Base-by-base conservation (phyloP, 2,329 filamentous ascomycete genomes). In the Nothophaeocryptopus gaeumannii region DNA sequence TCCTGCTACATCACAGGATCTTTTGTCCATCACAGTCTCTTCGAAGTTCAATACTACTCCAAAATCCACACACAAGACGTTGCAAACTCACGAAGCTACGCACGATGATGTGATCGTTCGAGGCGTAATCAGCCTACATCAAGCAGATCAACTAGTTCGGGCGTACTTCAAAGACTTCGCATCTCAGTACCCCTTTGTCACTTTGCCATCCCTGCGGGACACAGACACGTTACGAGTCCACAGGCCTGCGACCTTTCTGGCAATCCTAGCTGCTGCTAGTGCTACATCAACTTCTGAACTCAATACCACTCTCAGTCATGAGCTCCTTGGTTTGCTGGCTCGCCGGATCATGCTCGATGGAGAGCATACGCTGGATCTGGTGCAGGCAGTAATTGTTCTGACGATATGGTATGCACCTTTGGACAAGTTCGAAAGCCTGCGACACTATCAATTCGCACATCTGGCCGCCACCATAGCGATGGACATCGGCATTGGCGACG, bases 401-500 rank as follows among this genome's bases (percentile, higher is more conserved):
- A 49, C 46, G 3, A 49, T 49, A 9, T 49, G 46, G 46, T 49
- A 49, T 33, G 39, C 38, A n/a, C 46, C 46, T 7, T 26, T 49
- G 12, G 46, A 49, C 32, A 49, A 49, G 15, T 49, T 49, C 31
- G 46, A 49, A 31, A 49, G 46, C 31, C 38, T 49, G 7, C 38
- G 46, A 11, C 46, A 49, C 7, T 49, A 49, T 15, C 46, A 49
- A 20, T 42, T 42, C 34, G 46, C 46, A 12, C 46, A 49, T 41
- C 14, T 49, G 12, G 46, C 46, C 14, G 46, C 46, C 5, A 49
- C 46, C 0, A 49, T 49, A 14, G 46, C 46, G 16, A 49, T 43
- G 39, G 46, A 49, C 26, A 35, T 49, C 26, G 46, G 46, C 2
- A 15, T 49, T 26, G 46, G 46, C 11, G 46, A 43, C 14, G 46